Evolutionary conservation across 495 filamentous ascomycete species (phyloP), one percentile per base, ranked within the genome.

Genomic region (Peziza echinospora): DNA sequence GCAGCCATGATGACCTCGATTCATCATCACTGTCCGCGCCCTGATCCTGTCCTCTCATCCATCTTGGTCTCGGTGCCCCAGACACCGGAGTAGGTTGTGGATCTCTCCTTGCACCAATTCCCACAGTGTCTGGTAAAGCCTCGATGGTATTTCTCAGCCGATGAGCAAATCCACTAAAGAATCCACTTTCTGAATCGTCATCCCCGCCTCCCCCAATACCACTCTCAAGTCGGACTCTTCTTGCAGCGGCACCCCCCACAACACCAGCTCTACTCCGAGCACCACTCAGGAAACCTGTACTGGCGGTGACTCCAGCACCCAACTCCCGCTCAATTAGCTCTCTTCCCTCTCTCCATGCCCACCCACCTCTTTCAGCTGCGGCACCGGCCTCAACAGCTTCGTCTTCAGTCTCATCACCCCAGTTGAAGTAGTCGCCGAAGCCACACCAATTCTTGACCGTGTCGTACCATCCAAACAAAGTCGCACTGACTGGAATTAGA

Each of bases 111-210:
- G 6, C 3, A 37, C 30, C 30, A 17, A 13, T 37, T 13, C 19
- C 6, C 30, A 11, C 30, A 7, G 30, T 17, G 13, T 17, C 30
- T 13, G 30, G 30, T 37, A 37, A 37, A 16, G 84, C 64, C 45
- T 97, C 89, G 44, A 96, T 72, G 2, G 89, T 93, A 58, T 97
- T 97, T 55, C 71, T 75, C 45, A 97, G 76, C 28, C 89, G 69
- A 57, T 92, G 84, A 0, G 78, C 76, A 46, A 94, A 78, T 17
- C 74, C 78, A 47, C 78, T 71, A 54, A 93, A 84, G 60, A 92
- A 83, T 39, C 73, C 78, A 51, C 81, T 77, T 17, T 89, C 82
- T 24, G 83, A 79, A 2, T 71, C 69, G 45, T 76, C 73, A 6
- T 67, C 71, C 11, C 67, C 67, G 7, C 62, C 57, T 3, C 64